These are phyloP conservation scores for Phaffia rhodozyma DNA, from an alignment of 1,284 basidiomycete species.

Conservation along the genomic window DNA sequence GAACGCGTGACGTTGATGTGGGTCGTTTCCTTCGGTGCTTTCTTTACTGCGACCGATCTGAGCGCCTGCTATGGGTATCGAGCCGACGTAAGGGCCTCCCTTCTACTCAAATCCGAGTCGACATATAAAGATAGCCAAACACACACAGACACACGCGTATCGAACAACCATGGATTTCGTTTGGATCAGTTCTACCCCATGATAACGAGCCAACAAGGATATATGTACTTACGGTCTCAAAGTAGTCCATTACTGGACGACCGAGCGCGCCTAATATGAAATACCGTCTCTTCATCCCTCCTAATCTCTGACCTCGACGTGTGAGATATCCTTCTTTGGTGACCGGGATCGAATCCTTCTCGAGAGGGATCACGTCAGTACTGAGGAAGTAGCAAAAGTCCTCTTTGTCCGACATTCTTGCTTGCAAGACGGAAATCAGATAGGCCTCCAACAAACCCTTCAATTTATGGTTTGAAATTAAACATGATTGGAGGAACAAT, in stretches of 20 bases:
- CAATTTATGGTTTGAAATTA: not conserved
- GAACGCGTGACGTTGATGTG: slow-evolving; percentile 94
- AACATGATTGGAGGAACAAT: not conserved
- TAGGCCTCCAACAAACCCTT: slow-evolving; percentile 55
- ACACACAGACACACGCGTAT: not conserved
- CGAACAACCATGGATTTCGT: slow-evolving; percentile 19
- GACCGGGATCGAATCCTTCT: slow-evolving; percentile 57
- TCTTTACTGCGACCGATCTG: slow-evolving; percentile 54
- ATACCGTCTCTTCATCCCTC: slow-evolving; percentile 83
- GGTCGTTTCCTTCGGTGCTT: slow-evolving; percentile 38
- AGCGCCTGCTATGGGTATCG: slow-evolving; percentile 71
- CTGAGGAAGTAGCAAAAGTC: slow-evolving; percentile 88
- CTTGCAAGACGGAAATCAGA: slow-evolving; percentile 68
- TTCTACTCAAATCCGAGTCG: slow-evolving; percentile 42
- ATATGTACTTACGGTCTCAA: slow-evolving; percentile 64
- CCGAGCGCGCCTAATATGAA: slow-evolving; percentile 62
- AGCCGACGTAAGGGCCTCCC: slow-evolving; percentile 77
- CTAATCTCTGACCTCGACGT: slow-evolving; percentile 92
- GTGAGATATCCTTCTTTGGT: slow-evolving; percentile 93
- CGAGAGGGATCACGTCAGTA: slow-evolving; percentile 66
- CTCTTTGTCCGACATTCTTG: slow-evolving; percentile 75
- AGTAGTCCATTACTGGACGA: slow-evolving; percentile 75
- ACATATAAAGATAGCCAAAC: too few relatives aligned
- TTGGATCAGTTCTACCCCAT: not conserved
- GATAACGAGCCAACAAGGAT: not conserved